These are phyloP conservation scores for Wickerhamomyces xylosicus DNA, from an alignment of 805 yeast species.

Conservation along the genomic window DNA sequence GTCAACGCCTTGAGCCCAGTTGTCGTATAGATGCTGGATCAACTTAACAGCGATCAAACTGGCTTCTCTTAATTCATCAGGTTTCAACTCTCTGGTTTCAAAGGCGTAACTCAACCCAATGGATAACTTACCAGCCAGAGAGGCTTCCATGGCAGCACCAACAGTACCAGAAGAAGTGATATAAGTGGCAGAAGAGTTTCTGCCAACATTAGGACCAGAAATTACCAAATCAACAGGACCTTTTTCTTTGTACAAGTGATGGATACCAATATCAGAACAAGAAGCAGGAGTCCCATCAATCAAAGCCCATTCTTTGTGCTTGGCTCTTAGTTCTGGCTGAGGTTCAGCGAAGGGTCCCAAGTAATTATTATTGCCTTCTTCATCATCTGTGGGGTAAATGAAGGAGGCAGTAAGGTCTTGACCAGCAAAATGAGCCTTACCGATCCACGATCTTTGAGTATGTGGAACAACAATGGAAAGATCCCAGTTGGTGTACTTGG, in stretches of 20 bases:
- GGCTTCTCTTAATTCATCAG: constrained; percentile 51
- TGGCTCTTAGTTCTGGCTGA: constrained; percentile 25
- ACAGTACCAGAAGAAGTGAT: constrained; percentile 90
- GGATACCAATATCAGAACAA: constrained; percentile 82
- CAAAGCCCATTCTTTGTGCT: constrained; percentile 71
- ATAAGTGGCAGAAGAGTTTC: constrained; percentile 83
- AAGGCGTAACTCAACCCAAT: constrained; percentile 87
- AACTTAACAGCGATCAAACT: constrained; percentile 57
- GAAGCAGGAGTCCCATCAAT: constrained; percentile 95
- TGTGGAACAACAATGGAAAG: constrained; percentile 75
- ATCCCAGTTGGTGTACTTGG: constrained; percentile 67
- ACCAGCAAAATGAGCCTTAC: constrained; percentile 92
- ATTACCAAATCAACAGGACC: constrained; percentile 75
- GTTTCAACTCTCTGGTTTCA: constrained; percentile 29
- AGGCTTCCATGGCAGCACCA: constrained; percentile 95
- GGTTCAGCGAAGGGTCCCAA: constrained; percentile 60
- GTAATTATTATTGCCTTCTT: constrained; percentile 34
- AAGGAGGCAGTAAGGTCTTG: constrained; percentile 49
- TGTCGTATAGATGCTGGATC: constrained; percentile 42
- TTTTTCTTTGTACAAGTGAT: constrained; percentile 46
- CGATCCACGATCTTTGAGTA: constrained; percentile 89
- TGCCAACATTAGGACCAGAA: constrained; percentile 94
- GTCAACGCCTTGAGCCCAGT: constrained; percentile 55
- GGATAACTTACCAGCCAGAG: constrained; percentile 50
- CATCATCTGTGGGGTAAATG: constrained; percentile 43